Conservation (phyloP, 2,329 filamentous ascomycete species). For the Venturia oleaginea region DNA sequence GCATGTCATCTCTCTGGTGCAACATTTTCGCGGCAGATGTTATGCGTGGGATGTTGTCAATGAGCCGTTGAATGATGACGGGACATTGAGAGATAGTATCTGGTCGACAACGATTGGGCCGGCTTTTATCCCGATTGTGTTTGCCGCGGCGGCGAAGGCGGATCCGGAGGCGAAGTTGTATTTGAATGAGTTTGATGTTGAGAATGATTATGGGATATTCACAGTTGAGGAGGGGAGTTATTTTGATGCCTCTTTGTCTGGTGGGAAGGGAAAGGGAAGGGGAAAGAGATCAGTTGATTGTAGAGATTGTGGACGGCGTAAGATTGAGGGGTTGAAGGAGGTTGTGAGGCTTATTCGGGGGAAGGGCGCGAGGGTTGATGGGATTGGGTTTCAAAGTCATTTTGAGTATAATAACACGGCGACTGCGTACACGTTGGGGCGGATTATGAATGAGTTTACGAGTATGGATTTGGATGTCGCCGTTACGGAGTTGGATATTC, state of each 20-base stretch:
- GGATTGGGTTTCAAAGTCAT: slow-evolving; percentile 45
- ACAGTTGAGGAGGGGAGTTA: neutral
- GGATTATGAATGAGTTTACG: slow-evolving; percentile 43
- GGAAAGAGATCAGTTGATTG: slow-evolving; percentile 23
- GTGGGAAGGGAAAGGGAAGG: slow-evolving; percentile 26
- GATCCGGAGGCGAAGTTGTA: slow-evolving; percentile 34
- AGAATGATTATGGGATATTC: slow-evolving; percentile 22
- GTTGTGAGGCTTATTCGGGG: neutral
- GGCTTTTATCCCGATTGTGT: slow-evolving; percentile 38
- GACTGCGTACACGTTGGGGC: slow-evolving; percentile 31
- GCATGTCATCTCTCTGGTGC: slow-evolving; percentile 30
- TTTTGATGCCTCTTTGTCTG: slow-evolving; percentile 21
- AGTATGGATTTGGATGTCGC: slow-evolving; percentile 48
- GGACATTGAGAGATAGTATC: slow-evolving; percentile 33
- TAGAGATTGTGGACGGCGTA: neutral
- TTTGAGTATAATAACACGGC: slow-evolving; percentile 34
- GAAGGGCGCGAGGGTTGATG: slow-evolving; percentile 26
- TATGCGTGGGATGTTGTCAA: slow-evolving; percentile 34
- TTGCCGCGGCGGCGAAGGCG: slow-evolving; percentile 31
- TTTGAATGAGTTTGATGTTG: slow-evolving; percentile 38
- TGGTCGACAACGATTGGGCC: slow-evolving; percentile 36
- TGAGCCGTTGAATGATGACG: slow-evolving; percentile 38
- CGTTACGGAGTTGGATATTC: slow-evolving; percentile 57
- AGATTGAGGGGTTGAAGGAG: slow-evolving; percentile 2
- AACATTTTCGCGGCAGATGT: slow-evolving; percentile 28